These are phyloP conservation scores for Endothia cerciana DNA, from an alignment of 2,329 filamentous ascomycete species.

Conservation along the genomic window DNA sequence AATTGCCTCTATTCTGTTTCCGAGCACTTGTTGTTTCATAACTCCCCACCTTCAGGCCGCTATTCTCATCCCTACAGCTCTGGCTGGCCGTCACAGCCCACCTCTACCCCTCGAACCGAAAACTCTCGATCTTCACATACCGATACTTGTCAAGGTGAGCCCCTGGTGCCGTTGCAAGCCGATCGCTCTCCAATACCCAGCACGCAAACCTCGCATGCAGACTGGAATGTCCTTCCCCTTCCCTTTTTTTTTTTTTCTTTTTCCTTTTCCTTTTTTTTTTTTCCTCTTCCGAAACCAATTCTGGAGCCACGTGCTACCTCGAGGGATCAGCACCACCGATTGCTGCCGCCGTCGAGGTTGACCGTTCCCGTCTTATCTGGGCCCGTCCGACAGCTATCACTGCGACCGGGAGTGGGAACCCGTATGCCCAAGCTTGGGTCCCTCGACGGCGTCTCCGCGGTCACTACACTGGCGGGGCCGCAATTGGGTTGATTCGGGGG, in stretches of 20 bases:
- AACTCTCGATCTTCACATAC: slow-evolving; percentile 7
- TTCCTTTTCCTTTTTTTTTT: neutral
- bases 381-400: neutral
- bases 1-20: slow-evolving; percentile 11
- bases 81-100: neutral
- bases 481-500: slow-evolving; percentile 1
- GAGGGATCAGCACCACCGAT: slow-evolving; percentile 4
- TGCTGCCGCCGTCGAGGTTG: slow-evolving; percentile 16
- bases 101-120: neutral
- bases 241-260: neutral
- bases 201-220: neutral
- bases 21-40: slow-evolving; percentile 14
- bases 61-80: neutral
- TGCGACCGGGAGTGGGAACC: slow-evolving; percentile 10
- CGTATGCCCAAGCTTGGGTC: neutral
- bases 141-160: slow-evolving; percentile 13
- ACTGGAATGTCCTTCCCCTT: neutral
- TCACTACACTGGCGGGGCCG: neutral
- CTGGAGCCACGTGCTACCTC: neutral
- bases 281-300: neutral
- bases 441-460: slow-evolving; percentile 8
- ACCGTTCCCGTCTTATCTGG: slow-evolving; percentile 18
- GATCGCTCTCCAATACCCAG: neutral
- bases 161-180: slow-evolving; percentile 12
- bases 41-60: neutral